phyloP scores from a whole-genome alignment of 192 early-diverging fungal genomes.

The Coemansia reversa region DNA sequence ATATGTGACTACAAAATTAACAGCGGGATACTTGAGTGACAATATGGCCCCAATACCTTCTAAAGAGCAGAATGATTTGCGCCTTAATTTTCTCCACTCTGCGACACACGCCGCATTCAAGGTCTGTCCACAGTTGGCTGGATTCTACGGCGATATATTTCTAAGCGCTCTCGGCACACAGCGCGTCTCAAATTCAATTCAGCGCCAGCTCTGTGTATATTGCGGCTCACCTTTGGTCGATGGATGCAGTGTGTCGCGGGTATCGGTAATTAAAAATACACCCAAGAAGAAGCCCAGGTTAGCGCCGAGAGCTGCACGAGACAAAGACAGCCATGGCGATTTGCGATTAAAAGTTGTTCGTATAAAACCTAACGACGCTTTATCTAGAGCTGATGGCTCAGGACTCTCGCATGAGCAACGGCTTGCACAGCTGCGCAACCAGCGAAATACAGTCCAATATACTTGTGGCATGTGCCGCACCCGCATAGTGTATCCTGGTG shows the following conservation, averaged over 20 bases:
- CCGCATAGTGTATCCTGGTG: conserved; percentile 28
- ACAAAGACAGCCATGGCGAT: not conserved
- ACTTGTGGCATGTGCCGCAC: conserved; percentile 31
- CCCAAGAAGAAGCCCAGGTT: not conserved
- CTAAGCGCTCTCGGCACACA: conserved; percentile 19
- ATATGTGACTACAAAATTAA: too few species aligned
- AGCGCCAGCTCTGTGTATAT: conserved; percentile 33
- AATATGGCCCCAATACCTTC: conserved; percentile 16
- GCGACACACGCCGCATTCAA: conserved; percentile 38
- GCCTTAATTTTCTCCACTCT: conserved; percentile 35
- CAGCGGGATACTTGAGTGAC: not conserved
- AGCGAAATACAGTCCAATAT: conserved; percentile 29
- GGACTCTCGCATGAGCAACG: conserved; percentile 11
- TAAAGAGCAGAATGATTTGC: conserved; percentile 10
- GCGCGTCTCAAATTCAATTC: conserved; percentile 17
- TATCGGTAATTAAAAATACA: conserved; percentile 16
- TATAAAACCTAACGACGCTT: conserved; percentile 14
- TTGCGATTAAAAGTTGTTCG: conserved; percentile 10
- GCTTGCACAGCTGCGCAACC: conserved; percentile 5
- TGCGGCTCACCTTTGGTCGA: conserved; percentile 47
- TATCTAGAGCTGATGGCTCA: too few species aligned
- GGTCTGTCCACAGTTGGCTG: conserved; percentile 49
- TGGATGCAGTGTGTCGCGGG: conserved; percentile 29
- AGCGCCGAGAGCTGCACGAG: not conserved
- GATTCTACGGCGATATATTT: conserved; percentile 42